Evolutionary conservation across 2,329 filamentous ascomycete genomes (phyloP).

Genomic region (Exophiala aquamarina): DNA sequence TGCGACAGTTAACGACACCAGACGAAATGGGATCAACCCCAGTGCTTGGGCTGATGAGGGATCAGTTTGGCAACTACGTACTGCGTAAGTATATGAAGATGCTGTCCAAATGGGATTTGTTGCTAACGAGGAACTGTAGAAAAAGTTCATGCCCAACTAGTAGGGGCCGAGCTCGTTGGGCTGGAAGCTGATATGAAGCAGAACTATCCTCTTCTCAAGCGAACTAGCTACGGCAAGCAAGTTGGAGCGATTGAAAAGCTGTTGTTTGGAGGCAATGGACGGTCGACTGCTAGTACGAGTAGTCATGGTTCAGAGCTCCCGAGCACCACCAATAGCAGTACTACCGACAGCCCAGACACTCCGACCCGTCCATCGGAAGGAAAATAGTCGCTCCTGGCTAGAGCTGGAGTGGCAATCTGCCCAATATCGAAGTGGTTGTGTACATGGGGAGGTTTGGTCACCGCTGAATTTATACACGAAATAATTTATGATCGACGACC

Average conservation of each 20-base stretch:
- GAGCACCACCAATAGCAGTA: constrained; percentile 61
- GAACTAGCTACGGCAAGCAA: constrained; percentile 65
- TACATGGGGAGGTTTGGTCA: too few species aligned
- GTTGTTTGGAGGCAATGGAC: constrained; percentile 58
- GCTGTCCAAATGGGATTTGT: not conserved
- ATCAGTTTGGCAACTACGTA: constrained; percentile 94
- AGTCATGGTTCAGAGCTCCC: constrained; percentile 66
- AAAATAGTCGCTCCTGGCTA: too few species aligned
- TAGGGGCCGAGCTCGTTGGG: constrained; percentile 58
- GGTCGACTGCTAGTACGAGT: constrained; percentile 54
- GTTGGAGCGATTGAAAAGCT: constrained; percentile 61
- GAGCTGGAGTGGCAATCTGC: too few species aligned
- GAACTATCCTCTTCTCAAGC: constrained; percentile 62
- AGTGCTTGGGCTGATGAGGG: constrained; percentile 77
- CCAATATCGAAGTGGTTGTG: too few species aligned
- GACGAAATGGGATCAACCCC: constrained; percentile 66
- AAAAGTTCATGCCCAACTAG: constrained; percentile 69
- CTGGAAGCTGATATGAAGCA: constrained; percentile 66
- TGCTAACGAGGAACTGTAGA: constrained; percentile 55
- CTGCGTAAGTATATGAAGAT: constrained; percentile 70
- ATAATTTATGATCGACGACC: too few species aligned
- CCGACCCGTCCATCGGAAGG: too few species aligned
- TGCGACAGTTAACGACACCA: constrained; percentile 59
- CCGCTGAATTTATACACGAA: too few species aligned
- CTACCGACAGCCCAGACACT: not conserved